phyloP scores from a whole-genome alignment of 2,329 filamentous ascomycete genomes.

The Aspergillus piperis region DNA sequence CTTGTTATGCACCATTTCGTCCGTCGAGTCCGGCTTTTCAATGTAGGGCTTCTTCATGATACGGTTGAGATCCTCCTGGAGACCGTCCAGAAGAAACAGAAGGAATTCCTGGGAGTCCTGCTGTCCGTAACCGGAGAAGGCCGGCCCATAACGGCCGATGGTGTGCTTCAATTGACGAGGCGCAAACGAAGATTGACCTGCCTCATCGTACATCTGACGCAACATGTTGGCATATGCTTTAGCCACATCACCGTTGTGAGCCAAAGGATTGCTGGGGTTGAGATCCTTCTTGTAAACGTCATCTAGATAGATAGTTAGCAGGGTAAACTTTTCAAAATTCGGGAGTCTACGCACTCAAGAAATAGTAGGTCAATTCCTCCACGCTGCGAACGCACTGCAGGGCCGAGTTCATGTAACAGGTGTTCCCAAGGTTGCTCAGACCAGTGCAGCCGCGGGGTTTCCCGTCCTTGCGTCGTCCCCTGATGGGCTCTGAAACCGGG shows the following conservation, averaged over 20 bases:
- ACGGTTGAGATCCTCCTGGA: conserved; percentile 93
- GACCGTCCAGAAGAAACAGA: conserved; percentile 87
- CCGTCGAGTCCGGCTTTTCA: conserved; percentile 95
- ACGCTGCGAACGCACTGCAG: conserved; percentile 92
- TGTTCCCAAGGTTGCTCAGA: conserved; percentile 88
- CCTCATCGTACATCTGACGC: conserved; percentile 73
- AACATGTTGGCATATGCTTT: conserved; percentile 76
- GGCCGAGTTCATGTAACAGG: conserved; percentile 99
- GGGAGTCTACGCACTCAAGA: conserved; percentile 56
- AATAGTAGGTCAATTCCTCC: conserved; percentile 90
- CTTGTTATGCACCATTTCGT: conserved; percentile 86
- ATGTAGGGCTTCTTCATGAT: conserved; percentile 96
- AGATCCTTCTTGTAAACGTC: conserved; percentile 75
- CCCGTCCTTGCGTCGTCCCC: conserved; percentile 68
- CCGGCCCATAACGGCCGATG: conserved; percentile 76
- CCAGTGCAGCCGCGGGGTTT: conserved; percentile 76
- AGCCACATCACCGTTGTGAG: conserved; percentile 84
- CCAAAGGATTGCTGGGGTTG: conserved; percentile 81
- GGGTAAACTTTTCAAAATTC: not conserved
- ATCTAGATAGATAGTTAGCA: conserved; percentile 37
- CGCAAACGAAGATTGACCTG: conserved; percentile 66
- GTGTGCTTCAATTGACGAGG: conserved; percentile 80
- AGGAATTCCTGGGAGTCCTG: conserved; percentile 98
- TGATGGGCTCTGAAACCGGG: conserved; percentile 68
- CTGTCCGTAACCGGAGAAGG: conserved; percentile 92